Base-by-base conservation (phyloP, 139 green algal genomes). In the Chlorella sp. region DNA sequence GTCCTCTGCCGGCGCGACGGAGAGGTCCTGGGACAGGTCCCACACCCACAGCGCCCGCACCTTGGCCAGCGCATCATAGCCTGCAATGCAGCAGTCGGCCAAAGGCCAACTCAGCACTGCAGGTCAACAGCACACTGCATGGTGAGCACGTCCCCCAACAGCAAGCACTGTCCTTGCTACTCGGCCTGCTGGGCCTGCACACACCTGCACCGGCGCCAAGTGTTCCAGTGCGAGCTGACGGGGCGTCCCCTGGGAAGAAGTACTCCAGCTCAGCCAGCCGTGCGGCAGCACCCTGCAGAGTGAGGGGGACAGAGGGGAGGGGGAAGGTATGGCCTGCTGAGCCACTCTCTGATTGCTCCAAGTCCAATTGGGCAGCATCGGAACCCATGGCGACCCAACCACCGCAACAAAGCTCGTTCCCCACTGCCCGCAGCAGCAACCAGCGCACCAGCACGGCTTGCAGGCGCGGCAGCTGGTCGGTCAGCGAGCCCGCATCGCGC, bases 181-280 rank as follows among this genome's bases (percentile, higher is more conserved):
- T n/a, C n/a, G n/a, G n/a, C n/a, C n/a, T n/a, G n/a, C n/a, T n/a
- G n/a, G 44, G 44, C 44, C 44, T 51, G 44, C 51, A 18, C 51
- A 18, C 51, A 60, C 51, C 51, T 60, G 51, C 51, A 15, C 51
- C 51, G 3, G 26, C 28, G 39, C 64, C 39, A 2, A 44, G 30
- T 7, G n/a, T 32, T 30, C 70, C 32, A 23, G 17, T 32, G 51
- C 36, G 32, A 0, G 23, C 56, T 3, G 55, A 5, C 3, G 55
- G 21, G 47, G 74, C 30, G 13, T 60, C 12, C 9, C 13, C 55
- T 1, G 56, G 84, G 17, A 79, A 47, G 16, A 67, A 69, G 41
- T 70, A 85, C 38, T 88, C 84, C 41, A 82, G 72, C 78, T 88
- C 84, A 32, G 74, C 63, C 62, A 88, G 69, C 11, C 34, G 39